Evolutionary conservation across 202 grass and related monocot genomes (phyloP), one percentile per base, ranked within the genome.

Genomic region (Tripidium arundinaceum): DNA sequence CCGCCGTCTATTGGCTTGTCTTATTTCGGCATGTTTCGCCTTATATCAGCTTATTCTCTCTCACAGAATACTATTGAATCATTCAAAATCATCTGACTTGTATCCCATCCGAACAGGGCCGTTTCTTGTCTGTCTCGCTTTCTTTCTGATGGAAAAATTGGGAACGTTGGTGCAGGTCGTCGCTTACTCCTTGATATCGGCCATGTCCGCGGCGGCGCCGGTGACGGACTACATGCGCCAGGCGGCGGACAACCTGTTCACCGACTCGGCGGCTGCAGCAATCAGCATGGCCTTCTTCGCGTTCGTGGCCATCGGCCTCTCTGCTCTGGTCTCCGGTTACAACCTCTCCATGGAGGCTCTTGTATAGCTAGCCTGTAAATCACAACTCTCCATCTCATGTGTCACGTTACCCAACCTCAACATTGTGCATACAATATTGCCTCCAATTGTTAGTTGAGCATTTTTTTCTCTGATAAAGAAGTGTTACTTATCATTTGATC

Each of bases 271-370:
- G 1, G 86, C 80, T 47, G 94, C 86, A 3, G 66, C 91, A 66
- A 92, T 94, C 60, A 82, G 89, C 86, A 87, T 89, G 86, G 25
- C 85, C 18, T 97, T 97, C 85, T 83, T 92, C 62, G 83, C 83
- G 11, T 97, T 97, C 61, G 7, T 89, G 18, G 70, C 75, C 60
- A 75, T 90, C 46, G 81, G 83, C 41, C 40, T 91, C 27, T 89
- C 89, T 10, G 83, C 94, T 63, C 76, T 94, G 33, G 62, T 89
- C 36, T 98, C 94, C 39, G 88, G 92, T 37, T 91, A 92, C 81
- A 98, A 66, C 52, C 89, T 97, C 28, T 85, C 81, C 24, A 59
- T 83, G 7, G 77, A 90, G 75, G 83, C 62, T 72, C 68, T 88
- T 67, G 79, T 78, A 33, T 94, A 90, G 55, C 77, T 94, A 90